Evolutionary conservation across 768 basidiomycete genomes (phyloP), one percentile per base, ranked within the genome.

Genomic region (Cantharellus anzutake): DNA sequence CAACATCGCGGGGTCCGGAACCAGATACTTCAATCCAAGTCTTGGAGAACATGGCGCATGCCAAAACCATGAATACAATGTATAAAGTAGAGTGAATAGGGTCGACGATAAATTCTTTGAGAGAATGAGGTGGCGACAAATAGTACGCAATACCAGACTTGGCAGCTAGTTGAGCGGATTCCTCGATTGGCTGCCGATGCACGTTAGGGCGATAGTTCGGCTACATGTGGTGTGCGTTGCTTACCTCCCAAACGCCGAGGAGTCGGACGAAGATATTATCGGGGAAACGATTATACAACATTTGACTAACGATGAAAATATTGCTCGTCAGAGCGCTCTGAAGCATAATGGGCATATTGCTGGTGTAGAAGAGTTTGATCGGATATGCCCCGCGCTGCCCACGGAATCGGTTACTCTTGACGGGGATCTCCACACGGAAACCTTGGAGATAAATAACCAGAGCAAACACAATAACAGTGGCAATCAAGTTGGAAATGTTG

Each of bases 291-390:
- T 76, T 78, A 42, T 84, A 83, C 62, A 98, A 79, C 93, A 98
- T 98, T 73, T 98, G 96, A 39, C 82, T 86, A 66, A 98, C 78
- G 71, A 98, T 87, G 75, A 92, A 98, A 39, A 99, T 82, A 70
- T 99, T 94, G 60, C 82, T 84, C 1, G 90, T 90, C 60, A 98
- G 75, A 11, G 93, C 93, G 11, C 80, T 83, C 73, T 98, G 88
- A 62, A 98, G 80, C 94, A 99, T 99, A 76, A 99, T 98, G 60
- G 94, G 94, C 94, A 97, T 99, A 75, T 98, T 99, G 51, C 82
- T 85, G 14, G 96, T 98, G 73, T 98, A 99, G 75, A 99, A 98
- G 42, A 98, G 81, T 74, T 98, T 98, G 75, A 99, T 80, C 57
- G 96, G 96, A 75, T 97, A 98, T 11, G 81, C 80, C 48, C 89